Percentiles rank a stretch among this genome's conserved stretches.
phyloP scores from a whole-genome alignment of 257 asterid genomes.

The Anisodus tanguticus region DNA sequence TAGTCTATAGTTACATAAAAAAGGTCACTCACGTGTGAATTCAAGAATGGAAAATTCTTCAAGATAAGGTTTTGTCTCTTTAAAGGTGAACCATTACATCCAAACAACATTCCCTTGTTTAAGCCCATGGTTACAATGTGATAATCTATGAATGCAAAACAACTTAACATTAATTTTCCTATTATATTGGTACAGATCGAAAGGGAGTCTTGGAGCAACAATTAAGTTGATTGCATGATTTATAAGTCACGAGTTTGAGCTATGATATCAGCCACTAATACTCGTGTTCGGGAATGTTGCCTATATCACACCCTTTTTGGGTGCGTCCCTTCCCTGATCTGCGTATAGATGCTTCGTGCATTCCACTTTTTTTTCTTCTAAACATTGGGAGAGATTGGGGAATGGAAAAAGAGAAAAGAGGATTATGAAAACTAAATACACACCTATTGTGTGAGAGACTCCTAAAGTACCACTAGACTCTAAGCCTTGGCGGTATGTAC shows the following conservation, averaged over 20 bases:
- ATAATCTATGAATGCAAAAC: not conserved
- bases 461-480: not conserved
- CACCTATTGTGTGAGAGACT: not conserved
- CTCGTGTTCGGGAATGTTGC: not conserved
- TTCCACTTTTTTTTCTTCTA: not conserved
- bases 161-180: no score
- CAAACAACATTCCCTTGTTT: not conserved
- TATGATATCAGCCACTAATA: not conserved
- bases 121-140: not conserved
- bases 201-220: not conserved
- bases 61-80: conserved; percentile 1
- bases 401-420: not conserved
- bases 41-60: conserved; percentile 2
- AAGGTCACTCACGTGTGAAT: conserved; percentile 20
- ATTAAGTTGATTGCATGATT: not conserved
- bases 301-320: not conserved
- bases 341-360: not conserved
- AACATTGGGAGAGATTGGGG: not conserved
- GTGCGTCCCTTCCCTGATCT: not conserved
- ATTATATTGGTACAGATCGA: no score
- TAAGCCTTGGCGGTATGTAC: not conserved
- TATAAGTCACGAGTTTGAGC: not conserved
- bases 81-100: not conserved
- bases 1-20: not conserved
- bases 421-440: not conserved